Conservation (phyloP, 2,329 filamentous ascomycete genomes). For the Macroventuria anomochaeta region DNA sequence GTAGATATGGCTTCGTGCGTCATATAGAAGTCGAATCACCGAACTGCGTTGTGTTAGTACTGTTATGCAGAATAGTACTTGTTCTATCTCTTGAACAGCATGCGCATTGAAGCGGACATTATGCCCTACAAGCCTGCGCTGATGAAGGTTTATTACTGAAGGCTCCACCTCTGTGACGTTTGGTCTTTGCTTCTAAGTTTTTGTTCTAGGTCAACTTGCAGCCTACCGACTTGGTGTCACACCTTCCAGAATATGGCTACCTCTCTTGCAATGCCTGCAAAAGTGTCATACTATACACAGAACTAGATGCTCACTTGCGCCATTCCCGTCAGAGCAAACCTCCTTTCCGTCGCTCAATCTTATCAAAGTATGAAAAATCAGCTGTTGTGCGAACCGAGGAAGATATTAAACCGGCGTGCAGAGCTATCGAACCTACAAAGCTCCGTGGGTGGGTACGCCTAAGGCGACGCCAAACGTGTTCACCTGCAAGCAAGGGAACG, state of each 20-base stretch:
- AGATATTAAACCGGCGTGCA: not conserved
- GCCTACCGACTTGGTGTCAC: not conserved
- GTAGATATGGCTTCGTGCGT: not conserved
- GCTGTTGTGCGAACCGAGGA: not conserved
- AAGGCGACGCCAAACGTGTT: not conserved
- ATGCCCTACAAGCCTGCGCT: not conserved
- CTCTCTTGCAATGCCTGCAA: not conserved
- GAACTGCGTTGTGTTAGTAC: too few species aligned
- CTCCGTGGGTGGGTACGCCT: not conserved
- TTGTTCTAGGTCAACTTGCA: not conserved
- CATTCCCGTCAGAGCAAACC: not conserved
- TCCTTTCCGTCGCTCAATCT: not conserved
- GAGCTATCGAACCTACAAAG: not conserved
- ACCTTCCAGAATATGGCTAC: not conserved
- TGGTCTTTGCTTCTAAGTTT: not conserved
- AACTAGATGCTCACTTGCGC: not conserved
- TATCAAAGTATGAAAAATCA: not conserved
- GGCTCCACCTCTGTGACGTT: not conserved
- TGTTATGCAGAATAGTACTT: not conserved
- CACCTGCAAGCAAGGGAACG: not conserved
- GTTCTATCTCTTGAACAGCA: not conserved
- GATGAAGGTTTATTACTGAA: not conserved
- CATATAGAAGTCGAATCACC: not conserved
- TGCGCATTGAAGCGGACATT: not conserved
- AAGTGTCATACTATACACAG: too few species aligned